Evolutionary conservation across 2,329 filamentous ascomycete genomes (phyloP).

Genomic region (Lanzia echinophila): DNA sequence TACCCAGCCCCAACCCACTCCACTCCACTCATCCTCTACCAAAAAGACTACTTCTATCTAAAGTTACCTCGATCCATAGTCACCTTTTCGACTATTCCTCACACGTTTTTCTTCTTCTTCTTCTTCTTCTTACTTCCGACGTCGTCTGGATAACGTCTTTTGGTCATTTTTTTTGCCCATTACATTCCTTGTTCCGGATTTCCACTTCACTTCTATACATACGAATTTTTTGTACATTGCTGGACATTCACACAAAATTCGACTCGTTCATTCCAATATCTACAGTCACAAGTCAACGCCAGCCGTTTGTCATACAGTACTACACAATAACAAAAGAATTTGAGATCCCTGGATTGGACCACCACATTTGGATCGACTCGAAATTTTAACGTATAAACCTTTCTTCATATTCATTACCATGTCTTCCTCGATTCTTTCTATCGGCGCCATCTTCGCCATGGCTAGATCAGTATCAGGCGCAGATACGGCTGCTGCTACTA

Average conservation of each 20-base stretch:
- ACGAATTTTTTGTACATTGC: slow-evolving; percentile 1
- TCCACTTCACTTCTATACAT: not conserved
- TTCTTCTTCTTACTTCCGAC: not conserved
- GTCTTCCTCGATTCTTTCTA: slow-evolving; percentile 18
- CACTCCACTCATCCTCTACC: not conserved
- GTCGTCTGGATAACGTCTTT: not conserved
- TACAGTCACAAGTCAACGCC: slow-evolving; percentile 6
- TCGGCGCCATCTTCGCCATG: slow-evolving; percentile 18
- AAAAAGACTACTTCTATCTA: not conserved
- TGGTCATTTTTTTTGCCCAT: not conserved
- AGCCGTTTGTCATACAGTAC: not conserved
- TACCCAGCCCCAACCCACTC: not conserved
- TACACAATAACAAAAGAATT: not conserved
- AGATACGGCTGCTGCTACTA: slow-evolving; percentile 7
- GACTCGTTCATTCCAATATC: slow-evolving; percentile 5
- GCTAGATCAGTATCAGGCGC: slow-evolving; percentile 16
- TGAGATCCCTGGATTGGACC: slow-evolving; percentile 1
- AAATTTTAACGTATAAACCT: not conserved
- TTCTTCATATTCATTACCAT: slow-evolving; percentile 10
- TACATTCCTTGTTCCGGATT: slow-evolving; percentile 4
- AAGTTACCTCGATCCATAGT: no score
- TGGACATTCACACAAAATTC: slow-evolving; percentile 13
- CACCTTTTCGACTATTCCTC: not conserved
- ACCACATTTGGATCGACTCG: not conserved
- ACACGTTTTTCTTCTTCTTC: not conserved